These are phyloP conservation scores for Fusarium ambrosium DNA, from an alignment of 2,329 filamentous ascomycete species.

Conservation along the genomic window DNA sequence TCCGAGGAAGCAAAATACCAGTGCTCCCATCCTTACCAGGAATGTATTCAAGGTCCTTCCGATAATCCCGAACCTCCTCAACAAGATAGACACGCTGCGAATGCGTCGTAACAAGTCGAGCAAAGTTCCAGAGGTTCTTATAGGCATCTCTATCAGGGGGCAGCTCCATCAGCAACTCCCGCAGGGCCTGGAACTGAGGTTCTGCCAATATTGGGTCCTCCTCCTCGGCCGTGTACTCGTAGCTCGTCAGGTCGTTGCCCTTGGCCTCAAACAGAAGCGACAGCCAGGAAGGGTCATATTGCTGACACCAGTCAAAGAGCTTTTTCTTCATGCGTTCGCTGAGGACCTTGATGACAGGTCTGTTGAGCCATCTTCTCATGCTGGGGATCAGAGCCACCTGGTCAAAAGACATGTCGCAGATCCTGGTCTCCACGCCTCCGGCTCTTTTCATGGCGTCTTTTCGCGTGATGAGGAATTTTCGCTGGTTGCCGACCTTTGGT, in stretches of 20 bases:
- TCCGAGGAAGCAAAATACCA: too few species aligned
- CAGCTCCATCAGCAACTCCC: not conserved
- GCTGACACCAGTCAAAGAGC: conserved; percentile 1
- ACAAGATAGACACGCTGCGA: not conserved
- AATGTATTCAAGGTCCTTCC: not conserved
- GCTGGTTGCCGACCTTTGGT: too few species aligned
- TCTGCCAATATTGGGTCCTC: not conserved
- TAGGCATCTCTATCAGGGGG: not conserved
- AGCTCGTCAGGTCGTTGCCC: not conserved
- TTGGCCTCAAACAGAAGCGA: not conserved
- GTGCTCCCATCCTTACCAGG: too few species aligned
- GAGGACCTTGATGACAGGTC: conserved; percentile 1
- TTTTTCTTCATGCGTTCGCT: not conserved
- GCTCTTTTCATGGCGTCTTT: not conserved
- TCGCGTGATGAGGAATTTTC: not conserved
- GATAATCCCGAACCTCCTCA: not conserved
- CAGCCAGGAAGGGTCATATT: not conserved
- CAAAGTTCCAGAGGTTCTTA: not conserved
- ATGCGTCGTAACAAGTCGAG: not conserved
- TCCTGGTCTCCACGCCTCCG: not conserved
- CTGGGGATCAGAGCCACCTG: not conserved
- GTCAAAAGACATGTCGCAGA: not conserved
- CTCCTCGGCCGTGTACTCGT: not conserved
- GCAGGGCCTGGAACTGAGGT: not conserved
- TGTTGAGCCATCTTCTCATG: not conserved